Evolutionary conservation across 2,329 filamentous ascomycete species (phyloP).

Genomic region (Exophiala calicioides): DNA sequence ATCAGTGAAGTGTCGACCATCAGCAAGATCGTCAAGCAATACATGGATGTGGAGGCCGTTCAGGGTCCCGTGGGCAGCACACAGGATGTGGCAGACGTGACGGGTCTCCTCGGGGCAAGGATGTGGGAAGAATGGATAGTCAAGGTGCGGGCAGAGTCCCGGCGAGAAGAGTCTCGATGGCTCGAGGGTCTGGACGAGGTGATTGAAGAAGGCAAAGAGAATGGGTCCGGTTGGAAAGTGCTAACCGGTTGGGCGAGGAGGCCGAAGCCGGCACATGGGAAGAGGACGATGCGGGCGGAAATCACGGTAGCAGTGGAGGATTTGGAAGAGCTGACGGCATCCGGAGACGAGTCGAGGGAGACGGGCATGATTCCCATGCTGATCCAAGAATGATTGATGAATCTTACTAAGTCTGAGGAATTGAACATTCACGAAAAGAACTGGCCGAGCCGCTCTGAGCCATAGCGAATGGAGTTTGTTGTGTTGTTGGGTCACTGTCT

Average conservation of each 20-base stretch:
- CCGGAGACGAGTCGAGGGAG: constrained; percentile 16
- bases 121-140: constrained; percentile 97
- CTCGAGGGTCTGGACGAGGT: constrained; percentile 58
- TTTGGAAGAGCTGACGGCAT: constrained; percentile 15
- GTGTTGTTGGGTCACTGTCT: too few species aligned
- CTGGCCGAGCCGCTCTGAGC: too few species aligned
- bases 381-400: constrained; percentile 19
- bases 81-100: constrained; percentile 70
- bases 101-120: constrained; percentile 81
- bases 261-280: constrained; percentile 35
- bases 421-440: too few species aligned
- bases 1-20: constrained; percentile 31
- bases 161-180: constrained; percentile 56
- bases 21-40: constrained; percentile 31
- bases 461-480: too few species aligned
- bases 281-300: constrained; percentile 17
- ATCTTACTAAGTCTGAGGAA: too few species aligned
- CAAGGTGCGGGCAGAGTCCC: constrained; percentile 78
- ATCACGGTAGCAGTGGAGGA: constrained; percentile 25
- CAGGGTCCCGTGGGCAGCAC: constrained; percentile 64
- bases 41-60: constrained; percentile 59
- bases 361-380: constrained; percentile 26
- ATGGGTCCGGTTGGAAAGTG: constrained; percentile 60
- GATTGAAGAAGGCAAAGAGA: constrained; percentile 61
- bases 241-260: constrained; percentile 62